These are phyloP conservation scores for Punctularia strigosozonata DNA, from an alignment of 768 basidiomycete species.

Conservation along the genomic window DNA sequence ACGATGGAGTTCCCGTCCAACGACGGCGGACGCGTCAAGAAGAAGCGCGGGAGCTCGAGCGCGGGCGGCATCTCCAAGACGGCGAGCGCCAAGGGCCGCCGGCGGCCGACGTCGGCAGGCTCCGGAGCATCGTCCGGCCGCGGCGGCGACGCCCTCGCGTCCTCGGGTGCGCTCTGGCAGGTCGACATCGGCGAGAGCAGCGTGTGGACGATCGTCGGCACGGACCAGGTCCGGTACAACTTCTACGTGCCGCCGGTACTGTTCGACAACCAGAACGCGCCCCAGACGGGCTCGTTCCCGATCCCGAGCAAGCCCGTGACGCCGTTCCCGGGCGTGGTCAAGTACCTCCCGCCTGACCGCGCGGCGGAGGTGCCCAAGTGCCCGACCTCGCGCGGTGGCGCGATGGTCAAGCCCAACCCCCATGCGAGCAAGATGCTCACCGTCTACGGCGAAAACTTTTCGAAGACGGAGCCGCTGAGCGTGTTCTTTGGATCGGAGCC, in stretches of 20 bases:
- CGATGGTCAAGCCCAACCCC: conserved; percentile 67
- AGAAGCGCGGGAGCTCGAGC: conserved; percentile 71
- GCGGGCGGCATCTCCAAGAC: conserved; percentile 47
- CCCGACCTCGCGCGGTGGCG: conserved; percentile 49
- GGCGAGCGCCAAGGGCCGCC: conserved; percentile 43
- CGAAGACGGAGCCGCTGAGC: conserved; percentile 66
- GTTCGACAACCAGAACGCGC: conserved; percentile 69
- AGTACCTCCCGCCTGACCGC: conserved; percentile 84
- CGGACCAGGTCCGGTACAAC: conserved; percentile 87
- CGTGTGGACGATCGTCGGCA: conserved; percentile 91
- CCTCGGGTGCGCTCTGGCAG: conserved; percentile 76
- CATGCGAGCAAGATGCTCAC: conserved; percentile 74
- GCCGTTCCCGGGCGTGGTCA: conserved; percentile 78
- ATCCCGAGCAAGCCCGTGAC: conserved; percentile 76
- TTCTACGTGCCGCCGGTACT: conserved; percentile 84
- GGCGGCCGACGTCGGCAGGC: conserved; percentile 64
- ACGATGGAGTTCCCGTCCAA: conserved; percentile 64
- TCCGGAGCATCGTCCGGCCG: conserved; percentile 45
- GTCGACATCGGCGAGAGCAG: conserved; percentile 90
- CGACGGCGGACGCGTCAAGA: conserved; percentile 78
- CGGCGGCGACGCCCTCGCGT: conserved; percentile 53
- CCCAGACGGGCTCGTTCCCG: conserved; percentile 62
- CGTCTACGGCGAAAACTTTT: conserved; percentile 83
- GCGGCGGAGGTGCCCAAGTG: conserved; percentile 77
- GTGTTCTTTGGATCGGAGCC: conserved; percentile 85